Conservation (phyloP, 2,329 filamentous ascomycete genomes). For the Claviceps citrina region DNA sequence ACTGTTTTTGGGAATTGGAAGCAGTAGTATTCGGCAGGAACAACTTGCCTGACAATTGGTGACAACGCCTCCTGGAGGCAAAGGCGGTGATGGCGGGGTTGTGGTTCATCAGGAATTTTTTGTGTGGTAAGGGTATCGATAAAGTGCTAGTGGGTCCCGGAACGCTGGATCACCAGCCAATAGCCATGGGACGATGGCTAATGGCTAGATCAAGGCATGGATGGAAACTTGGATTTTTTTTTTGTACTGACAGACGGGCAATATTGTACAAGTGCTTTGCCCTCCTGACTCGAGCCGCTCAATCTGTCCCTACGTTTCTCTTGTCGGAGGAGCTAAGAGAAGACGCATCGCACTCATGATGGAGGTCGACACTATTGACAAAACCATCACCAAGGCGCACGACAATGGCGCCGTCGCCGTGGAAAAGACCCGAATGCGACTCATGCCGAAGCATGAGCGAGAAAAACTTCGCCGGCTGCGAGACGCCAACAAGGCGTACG, state of each 20-base stretch:
- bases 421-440: constrained; percentile 33
- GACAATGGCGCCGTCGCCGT: constrained; percentile 40
- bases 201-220: too few relatives aligned
- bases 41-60: too few relatives aligned
- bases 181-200: constrained; percentile 15
- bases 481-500: constrained; percentile 63
- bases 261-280: too few relatives aligned
- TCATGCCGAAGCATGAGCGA: constrained; percentile 35
- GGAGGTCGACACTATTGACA: constrained; percentile 23
- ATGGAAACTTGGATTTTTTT: constrained; percentile 17
- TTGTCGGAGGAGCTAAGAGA: too few relatives aligned
- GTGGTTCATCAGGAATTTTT: constrained; percentile 24
- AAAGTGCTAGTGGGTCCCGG: constrained; percentile 6
- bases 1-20: background rate
- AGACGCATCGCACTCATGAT: constrained; percentile 12
- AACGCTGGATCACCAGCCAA: constrained; percentile 9
- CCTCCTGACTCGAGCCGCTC: too few relatives aligned
- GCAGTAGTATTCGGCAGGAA: too few relatives aligned
- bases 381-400: constrained; percentile 22
- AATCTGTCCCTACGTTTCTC: too few relatives aligned
- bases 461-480: constrained; percentile 36
- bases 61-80: too few relatives aligned
- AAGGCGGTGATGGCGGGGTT: constrained; percentile 22
- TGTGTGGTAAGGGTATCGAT: constrained; percentile 23
- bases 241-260: too few relatives aligned